Evolutionary conservation across 2,329 filamentous ascomycete genomes (phyloP).

Genomic region (Microdochium bolleyi): DNA sequence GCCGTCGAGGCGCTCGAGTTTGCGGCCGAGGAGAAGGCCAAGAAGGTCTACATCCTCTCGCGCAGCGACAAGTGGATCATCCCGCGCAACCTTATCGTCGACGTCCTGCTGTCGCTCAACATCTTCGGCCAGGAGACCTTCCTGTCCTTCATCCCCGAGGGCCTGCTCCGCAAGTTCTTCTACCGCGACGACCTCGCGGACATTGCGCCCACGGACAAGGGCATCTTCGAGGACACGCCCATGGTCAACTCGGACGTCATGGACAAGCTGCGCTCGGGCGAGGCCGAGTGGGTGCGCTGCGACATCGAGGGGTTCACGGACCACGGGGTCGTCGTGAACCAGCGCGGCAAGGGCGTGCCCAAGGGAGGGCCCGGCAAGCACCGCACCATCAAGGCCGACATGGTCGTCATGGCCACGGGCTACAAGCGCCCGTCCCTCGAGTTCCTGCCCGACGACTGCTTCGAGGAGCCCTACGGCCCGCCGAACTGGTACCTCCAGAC

Average conservation of each 20-base stretch:
- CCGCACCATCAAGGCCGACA: conserved; percentile 60
- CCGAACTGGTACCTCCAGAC: conserved; percentile 88
- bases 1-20: conserved; percentile 81
- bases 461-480: conserved; percentile 64
- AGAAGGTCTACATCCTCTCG: conserved; percentile 64
- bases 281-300: conserved; percentile 72
- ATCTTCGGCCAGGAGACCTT: conserved; percentile 70
- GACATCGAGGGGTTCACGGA: conserved; percentile 64
- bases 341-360: conserved; percentile 63
- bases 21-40: conserved; percentile 57
- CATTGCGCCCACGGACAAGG: conserved; percentile 60
- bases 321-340: conserved; percentile 62
- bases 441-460: conserved; percentile 68
- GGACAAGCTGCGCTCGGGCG: conserved; percentile 61
- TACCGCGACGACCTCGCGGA: conserved; percentile 76
- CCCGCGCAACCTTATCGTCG: conserved; percentile 67
- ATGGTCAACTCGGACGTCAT: conserved; percentile 84
- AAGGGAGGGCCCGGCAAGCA: conserved; percentile 66
- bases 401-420: conserved; percentile 78
- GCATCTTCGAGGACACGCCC: conserved; percentile 75
- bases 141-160: conserved; percentile 72
- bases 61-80: conserved; percentile 85
- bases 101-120: conserved; percentile 68
- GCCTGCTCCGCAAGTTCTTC: conserved; percentile 67
- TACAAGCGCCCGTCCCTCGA: conserved; percentile 65